These are phyloP conservation scores for Phytopythium delawarense DNA, from an alignment of 352 stramenopile species.

Conservation along the genomic window DNA sequence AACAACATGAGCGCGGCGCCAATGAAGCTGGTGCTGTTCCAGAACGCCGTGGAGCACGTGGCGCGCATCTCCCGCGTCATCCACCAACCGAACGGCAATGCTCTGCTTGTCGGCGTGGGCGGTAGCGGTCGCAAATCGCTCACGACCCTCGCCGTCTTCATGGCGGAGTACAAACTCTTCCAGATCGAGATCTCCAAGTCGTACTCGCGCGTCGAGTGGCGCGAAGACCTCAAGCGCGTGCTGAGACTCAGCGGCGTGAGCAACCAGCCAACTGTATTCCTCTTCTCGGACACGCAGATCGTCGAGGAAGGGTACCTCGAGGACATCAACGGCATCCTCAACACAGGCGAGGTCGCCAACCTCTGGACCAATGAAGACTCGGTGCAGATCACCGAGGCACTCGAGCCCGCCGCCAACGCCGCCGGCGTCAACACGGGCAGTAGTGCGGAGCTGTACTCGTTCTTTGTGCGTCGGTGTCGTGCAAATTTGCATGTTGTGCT, in stretches of 20 bases:
- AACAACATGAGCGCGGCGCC: constrained; percentile 93
- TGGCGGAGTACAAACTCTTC: constrained; percentile 94
- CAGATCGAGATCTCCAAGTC: constrained; percentile 96
- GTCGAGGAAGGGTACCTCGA: constrained; percentile 91
- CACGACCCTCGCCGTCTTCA: constrained; percentile 91
- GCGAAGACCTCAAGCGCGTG: constrained; percentile 91
- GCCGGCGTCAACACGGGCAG: constrained; percentile 72
- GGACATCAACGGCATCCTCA: constrained; percentile 92
- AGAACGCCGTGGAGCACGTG: constrained; percentile 94
- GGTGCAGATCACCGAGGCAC: constrained; percentile 72
- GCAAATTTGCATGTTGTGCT: constrained; percentile 95
- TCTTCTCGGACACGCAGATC: constrained; percentile 93
- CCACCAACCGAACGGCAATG: constrained; percentile 92
- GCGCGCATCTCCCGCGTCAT: constrained; percentile 91
- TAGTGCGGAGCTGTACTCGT: constrained; percentile 81
- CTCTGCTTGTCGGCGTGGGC: constrained; percentile 91
- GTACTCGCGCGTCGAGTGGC: constrained; percentile 91
- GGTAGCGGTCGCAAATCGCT: constrained; percentile 91
- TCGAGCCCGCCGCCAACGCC: constrained; percentile 56
- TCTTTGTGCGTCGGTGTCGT: constrained; percentile 88
- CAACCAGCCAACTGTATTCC: constrained; percentile 89
- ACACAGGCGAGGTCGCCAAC: constrained; percentile 92
- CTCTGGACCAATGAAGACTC: constrained; percentile 90
- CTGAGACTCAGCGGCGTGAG: constrained; percentile 70
- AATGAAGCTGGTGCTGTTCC: constrained; percentile 94